These are phyloP conservation scores for Candida smagusa DNA, from an alignment of 1,139 yeast species.

Conservation along the genomic window DNA sequence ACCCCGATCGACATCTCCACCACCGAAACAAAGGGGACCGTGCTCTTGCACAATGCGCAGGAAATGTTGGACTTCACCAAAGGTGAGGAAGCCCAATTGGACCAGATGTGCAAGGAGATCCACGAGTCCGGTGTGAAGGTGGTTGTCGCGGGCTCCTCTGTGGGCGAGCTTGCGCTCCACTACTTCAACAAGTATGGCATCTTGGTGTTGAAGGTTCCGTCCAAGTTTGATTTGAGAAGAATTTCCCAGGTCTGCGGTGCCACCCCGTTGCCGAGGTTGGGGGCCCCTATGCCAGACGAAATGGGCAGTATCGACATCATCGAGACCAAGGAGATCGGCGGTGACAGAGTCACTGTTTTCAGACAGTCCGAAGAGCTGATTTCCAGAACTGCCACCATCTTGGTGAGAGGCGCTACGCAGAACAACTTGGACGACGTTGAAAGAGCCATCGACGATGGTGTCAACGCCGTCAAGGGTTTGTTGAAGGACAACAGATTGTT, in stretches of 20 bases:
- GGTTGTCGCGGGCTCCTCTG: conserved; percentile 86
- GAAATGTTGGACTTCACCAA: conserved; percentile 95
- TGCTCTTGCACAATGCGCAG: conserved; percentile 87
- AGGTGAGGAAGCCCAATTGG: conserved; percentile 95
- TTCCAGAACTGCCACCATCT: conserved; percentile 79
- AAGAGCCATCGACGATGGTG: conserved; percentile 97
- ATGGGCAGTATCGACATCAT: conserved; percentile 85
- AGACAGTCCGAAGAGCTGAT: conserved; percentile 71
- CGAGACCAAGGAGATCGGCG: conserved; percentile 93
- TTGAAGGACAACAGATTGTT: conserved; percentile 75
- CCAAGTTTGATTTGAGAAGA: conserved; percentile 91
- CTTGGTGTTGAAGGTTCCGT: conserved; percentile 82
- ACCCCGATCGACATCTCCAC: conserved; percentile 93
- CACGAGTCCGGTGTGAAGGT: conserved; percentile 83
- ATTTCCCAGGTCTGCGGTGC: conserved; percentile 97
- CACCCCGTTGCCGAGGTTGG: conserved; percentile 90
- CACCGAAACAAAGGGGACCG: conserved; percentile 97
- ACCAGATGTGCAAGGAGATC: conserved; percentile 79
- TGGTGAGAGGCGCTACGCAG: conserved; percentile 96
- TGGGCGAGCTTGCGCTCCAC: conserved; percentile 92
- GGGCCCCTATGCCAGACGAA: conserved; percentile 95
- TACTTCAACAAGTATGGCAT: conserved; percentile 85
- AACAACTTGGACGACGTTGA: conserved; percentile 90
- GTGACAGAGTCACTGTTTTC: conserved; percentile 94
- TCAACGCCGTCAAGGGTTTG: conserved; percentile 85